Evolutionary conservation across 805 yeast species (phyloP), one percentile per base, ranked within the genome.

Genomic region (Candida chilensis): DNA sequence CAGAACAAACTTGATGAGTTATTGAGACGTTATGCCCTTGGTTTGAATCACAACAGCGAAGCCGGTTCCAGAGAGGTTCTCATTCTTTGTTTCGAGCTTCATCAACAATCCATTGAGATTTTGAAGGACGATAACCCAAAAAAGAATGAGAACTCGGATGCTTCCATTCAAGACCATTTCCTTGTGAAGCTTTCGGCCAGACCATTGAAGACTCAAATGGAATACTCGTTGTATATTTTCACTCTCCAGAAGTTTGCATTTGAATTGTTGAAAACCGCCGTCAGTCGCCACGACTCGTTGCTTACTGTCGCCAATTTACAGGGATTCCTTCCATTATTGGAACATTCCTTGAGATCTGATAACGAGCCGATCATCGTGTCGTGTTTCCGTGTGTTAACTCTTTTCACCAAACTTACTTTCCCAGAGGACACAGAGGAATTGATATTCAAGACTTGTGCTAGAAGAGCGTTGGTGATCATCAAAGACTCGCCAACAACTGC

Each of bases 1-100:
- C 90, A 82, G 48, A 71, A 71, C 35, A 86, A 83, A 43, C 57
- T 88, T 24, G 86, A 80, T 41, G 95, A 86, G 45, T 57, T 92
- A 24, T 51, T 90, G 39, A 70, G 84, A 49, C 70, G 94, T 37
- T 73, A 78, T 42, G 66, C 94, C 0, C 52, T 73, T n/a, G 98
- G 98, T 18, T 57, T 92, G 33, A 72, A 75, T 40, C 77, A 69
- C 38, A 92, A 90, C 48, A 60, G 57, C 5, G 83, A 77, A 33
- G 56, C 73, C 1, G 52, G 74, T 2, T 51, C 69, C 4, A 62
- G 67, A 16, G 78, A 75, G 13, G 74, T 82, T 27, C 57, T 90
- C 27, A 58, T 74, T 5, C 59, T 90, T 35, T 80, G 95, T 50
- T 79, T 73, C 47, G 88, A 87, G 48, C 59, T 90, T 17, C 76